These are phyloP conservation scores for Teunomyces pallodes DNA, from an alignment of 805 yeast species.

Conservation along the genomic window DNA sequence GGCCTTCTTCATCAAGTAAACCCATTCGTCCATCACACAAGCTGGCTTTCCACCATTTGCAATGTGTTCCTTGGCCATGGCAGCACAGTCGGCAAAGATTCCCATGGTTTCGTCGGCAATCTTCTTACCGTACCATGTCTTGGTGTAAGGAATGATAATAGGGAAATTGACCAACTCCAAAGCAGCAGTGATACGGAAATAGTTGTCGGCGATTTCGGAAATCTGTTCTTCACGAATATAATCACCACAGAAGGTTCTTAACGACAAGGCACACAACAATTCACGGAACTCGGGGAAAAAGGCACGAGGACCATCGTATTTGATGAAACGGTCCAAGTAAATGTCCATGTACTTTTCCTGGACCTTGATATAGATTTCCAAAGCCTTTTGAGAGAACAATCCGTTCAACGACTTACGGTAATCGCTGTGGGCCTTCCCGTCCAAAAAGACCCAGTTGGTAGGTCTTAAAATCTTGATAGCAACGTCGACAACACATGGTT, in stretches of 20 bases:
- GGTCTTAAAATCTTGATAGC: slow-evolving; percentile 93
- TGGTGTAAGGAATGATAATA: slow-evolving; percentile 90
- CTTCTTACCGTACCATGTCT: slow-evolving; percentile 95
- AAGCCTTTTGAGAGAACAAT: slow-evolving; percentile 78
- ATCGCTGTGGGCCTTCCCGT: slow-evolving; percentile 93
- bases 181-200: slow-evolving; percentile 90
- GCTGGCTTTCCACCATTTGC: slow-evolving; percentile 72
- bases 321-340: slow-evolving; percentile 69
- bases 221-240: slow-evolving; percentile 92
- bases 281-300: slow-evolving; percentile 95
- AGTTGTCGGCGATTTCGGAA: slow-evolving; percentile 85
- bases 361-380: slow-evolving; percentile 78
- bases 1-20: slow-evolving; percentile 77
- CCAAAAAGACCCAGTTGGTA: slow-evolving; percentile 95
- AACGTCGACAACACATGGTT: slow-evolving; percentile 98
- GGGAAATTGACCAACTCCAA: slow-evolving; percentile 97
- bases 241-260: slow-evolving; percentile 93
- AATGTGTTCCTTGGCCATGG: slow-evolving; percentile 77
- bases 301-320: slow-evolving; percentile 61
- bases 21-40: slow-evolving; percentile 97
- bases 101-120: slow-evolving; percentile 94
- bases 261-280: slow-evolving; percentile 88
- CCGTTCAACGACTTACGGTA: slow-evolving; percentile 90
- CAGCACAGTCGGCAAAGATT: slow-evolving; percentile 86
- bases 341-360: slow-evolving; percentile 82